A percentile compares a stretch with the other conserved stretches of the same genome.
These are phyloP conservation scores for Graphilbum sp. DNA, from an alignment of 2,329 filamentous ascomycete genomes.

Conservation along the genomic window DNA sequence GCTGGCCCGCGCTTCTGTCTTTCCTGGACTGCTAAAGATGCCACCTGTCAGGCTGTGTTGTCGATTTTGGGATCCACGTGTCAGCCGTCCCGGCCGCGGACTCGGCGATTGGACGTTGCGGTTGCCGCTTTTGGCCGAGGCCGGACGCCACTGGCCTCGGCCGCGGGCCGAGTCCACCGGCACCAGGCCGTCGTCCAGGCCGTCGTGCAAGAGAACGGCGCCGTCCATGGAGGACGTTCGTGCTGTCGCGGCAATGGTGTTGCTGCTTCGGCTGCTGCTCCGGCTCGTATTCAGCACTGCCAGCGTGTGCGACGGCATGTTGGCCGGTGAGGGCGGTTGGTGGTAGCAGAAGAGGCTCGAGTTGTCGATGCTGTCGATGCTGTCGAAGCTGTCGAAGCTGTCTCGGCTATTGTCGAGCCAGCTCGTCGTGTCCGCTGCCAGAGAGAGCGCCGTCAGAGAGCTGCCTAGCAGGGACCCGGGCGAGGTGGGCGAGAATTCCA, in stretches of 20 bases:
- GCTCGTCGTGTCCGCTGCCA: background rate
- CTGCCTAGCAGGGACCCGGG: background rate
- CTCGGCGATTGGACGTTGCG: conserved; percentile 1
- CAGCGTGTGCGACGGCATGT: conserved; percentile 1
- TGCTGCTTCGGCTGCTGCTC: background rate
- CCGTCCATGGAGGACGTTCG: background rate
- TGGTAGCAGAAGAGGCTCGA: background rate
- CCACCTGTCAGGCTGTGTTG: no score
- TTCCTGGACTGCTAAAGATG: no score
- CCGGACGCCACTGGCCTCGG: background rate
- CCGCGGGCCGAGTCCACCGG: background rate
- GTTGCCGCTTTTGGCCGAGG: background rate
- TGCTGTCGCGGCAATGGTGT: background rate
- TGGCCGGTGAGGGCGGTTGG: background rate
- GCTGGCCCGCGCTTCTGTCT: background rate
- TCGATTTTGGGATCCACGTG: background rate
- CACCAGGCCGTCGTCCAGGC: background rate
- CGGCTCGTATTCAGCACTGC: background rate
- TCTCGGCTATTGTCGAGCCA: background rate
- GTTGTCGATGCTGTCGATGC: background rate
- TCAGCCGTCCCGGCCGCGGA: background rate
- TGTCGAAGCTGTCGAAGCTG: background rate
- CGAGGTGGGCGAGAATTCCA: background rate
- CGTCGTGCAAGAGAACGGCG: no score
- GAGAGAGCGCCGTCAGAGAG: background rate